A percentile compares a stretch with the other conserved stretches of the same genome.
Evolutionary conservation across 1,139 yeast genomes (phyloP).

Genomic region (Blastobotrys proliferans): DNA sequence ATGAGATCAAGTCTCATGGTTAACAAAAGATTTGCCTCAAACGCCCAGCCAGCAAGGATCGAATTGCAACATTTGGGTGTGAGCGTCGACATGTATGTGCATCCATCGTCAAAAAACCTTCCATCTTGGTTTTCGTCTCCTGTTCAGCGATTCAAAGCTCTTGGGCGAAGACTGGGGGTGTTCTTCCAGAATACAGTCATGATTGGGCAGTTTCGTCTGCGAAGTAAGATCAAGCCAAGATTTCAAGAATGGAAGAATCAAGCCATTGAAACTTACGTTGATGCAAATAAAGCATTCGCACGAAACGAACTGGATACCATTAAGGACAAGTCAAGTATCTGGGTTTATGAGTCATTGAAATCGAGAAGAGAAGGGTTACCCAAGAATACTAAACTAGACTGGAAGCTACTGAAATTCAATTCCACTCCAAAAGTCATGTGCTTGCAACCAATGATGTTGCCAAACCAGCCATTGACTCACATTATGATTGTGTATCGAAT

Average conservation of each 20-base stretch:
- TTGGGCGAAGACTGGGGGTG: constrained; percentile 49
- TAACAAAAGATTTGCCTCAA: too few species aligned
- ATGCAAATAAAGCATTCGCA: constrained; percentile 67
- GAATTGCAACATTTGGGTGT: constrained; percentile 28
- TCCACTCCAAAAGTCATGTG: constrained; percentile 67
- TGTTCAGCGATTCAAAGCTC: constrained; percentile 35
- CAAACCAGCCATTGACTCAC: constrained; percentile 53
- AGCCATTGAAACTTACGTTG: constrained; percentile 62
- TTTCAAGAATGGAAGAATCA: constrained; percentile 69
- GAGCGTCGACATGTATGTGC: constrained; percentile 37
- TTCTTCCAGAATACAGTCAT: constrained; percentile 57
- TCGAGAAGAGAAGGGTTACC: constrained; percentile 57
- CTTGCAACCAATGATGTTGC: constrained; percentile 65
- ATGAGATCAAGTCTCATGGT: too few species aligned
- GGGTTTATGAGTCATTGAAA: constrained; percentile 58
- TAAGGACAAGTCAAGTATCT: constrained; percentile 48
- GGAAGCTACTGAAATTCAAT: constrained; percentile 74
- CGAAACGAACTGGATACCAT: constrained; percentile 42
- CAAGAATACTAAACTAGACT: constrained; percentile 52
- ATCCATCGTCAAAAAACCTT: constrained; percentile 43
- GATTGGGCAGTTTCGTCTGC: constrained; percentile 59
- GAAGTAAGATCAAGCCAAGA: constrained; percentile 59
- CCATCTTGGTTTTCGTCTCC: constrained; percentile 46
- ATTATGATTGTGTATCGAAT: constrained; percentile 76
- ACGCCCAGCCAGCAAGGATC: constrained; percentile 15